Evolutionary conservation across 768 basidiomycete genomes (phyloP).

Genomic region (Panus rudis): DNA sequence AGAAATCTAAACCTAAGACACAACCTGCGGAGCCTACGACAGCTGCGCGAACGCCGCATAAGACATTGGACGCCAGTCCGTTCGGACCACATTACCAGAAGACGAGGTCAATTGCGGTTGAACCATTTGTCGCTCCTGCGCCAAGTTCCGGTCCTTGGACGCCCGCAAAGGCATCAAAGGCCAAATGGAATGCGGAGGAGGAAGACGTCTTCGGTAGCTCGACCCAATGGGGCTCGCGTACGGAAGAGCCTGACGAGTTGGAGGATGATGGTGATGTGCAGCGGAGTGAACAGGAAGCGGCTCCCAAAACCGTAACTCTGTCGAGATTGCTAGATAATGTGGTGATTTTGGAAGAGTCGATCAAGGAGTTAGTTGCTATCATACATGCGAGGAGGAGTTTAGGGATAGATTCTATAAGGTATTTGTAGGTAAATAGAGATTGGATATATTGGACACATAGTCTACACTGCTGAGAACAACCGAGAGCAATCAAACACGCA

Average conservation of each 20-base stretch:
- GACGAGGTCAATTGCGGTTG: slow-evolving; percentile 63
- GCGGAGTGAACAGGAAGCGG: slow-evolving; percentile 22
- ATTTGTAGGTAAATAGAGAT: slow-evolving; percentile 35
- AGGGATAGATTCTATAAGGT: slow-evolving; percentile 78
- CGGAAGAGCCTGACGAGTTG: slow-evolving; percentile 15
- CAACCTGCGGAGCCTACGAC: slow-evolving; percentile 37
- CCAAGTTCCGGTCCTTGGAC: slow-evolving; percentile 62
- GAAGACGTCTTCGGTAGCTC: slow-evolving; percentile 65
- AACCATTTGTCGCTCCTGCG: slow-evolving; percentile 58
- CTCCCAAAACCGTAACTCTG: slow-evolving; percentile 51
- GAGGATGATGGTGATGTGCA: slow-evolving; percentile 29
- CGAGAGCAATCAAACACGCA: too few relatives aligned
- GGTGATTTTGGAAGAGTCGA: slow-evolving; percentile 89
- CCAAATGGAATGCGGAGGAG: slow-evolving; percentile 51
- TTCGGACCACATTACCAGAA: slow-evolving; percentile 81
- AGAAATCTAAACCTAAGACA: slow-evolving; percentile 47
- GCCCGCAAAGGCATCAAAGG: slow-evolving; percentile 39
- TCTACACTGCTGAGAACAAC: background rate
- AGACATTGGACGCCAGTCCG: slow-evolving; percentile 57
- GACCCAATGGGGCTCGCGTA: slow-evolving; percentile 36
- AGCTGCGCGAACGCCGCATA: slow-evolving; percentile 34
- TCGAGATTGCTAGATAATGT: slow-evolving; percentile 88
- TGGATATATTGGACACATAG: background rate
- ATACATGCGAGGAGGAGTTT: slow-evolving; percentile 77
- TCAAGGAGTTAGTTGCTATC: slow-evolving; percentile 87